A percentile compares a stretch with the other conserved stretches of the same genome.
These are phyloP conservation scores for Hypoxylon crocopeplum DNA, from an alignment of 495 filamentous ascomycete species.

Conservation along the genomic window DNA sequence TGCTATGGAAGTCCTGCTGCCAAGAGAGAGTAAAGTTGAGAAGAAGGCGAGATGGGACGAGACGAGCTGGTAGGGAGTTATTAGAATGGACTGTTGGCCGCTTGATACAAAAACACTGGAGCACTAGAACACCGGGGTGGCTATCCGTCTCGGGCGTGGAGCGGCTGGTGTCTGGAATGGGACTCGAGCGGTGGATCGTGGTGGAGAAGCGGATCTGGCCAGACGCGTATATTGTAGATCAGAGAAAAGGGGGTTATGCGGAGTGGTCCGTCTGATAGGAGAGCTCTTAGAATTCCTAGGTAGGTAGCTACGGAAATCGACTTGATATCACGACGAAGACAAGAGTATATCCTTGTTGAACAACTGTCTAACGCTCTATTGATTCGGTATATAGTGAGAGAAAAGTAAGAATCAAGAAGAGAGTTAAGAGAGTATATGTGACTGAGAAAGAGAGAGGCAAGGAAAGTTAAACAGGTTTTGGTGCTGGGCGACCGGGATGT, in stretches of 20 bases:
- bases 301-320: too few relatives aligned
- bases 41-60: background rate
- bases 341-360: too few relatives aligned
- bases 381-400: background rate
- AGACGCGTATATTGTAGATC: slow-evolving; percentile 35
- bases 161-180: slow-evolving; percentile 17
- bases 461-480: slow-evolving; percentile 31
- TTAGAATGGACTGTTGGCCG: background rate
- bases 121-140: background rate
- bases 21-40: slow-evolving; percentile 6
- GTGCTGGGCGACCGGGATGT: slow-evolving; percentile 21
- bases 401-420: slow-evolving; percentile 6
- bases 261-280: slow-evolving; percentile 14
- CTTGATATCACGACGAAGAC: too few relatives aligned
- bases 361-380: too few relatives aligned
- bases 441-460: slow-evolving; percentile 13
- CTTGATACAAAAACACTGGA: background rate
- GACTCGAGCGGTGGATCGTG: slow-evolving; percentile 19
- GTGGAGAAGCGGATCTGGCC: slow-evolving; percentile 33
- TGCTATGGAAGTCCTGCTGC: slow-evolving; percentile 23
- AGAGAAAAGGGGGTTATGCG: slow-evolving; percentile 12
- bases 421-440: slow-evolving; percentile 7
- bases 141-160: slow-evolving; percentile 25
- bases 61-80: background rate
- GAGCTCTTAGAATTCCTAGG: slow-evolving; percentile 4